phyloP scores from a whole-genome alignment of 495 filamentous ascomycete genomes.

The Corynascus novoguineensis region DNA sequence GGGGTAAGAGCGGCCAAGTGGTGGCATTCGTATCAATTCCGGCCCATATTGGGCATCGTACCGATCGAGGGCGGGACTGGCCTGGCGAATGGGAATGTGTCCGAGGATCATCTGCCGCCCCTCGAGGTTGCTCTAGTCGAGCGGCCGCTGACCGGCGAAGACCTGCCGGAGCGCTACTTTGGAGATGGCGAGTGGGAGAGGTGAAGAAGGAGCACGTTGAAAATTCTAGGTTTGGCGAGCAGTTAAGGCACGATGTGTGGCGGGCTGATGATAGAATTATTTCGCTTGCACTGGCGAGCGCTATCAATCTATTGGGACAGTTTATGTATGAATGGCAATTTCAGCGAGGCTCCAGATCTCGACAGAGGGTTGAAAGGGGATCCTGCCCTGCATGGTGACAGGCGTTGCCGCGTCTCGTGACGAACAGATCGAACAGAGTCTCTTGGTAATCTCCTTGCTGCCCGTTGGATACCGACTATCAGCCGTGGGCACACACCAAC shows the following conservation, averaged over 20 bases:
- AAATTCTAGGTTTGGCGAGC: neutral
- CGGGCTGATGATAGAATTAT: neutral
- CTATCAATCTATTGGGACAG: neutral
- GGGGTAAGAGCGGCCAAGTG: conserved; percentile 35
- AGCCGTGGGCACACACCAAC: no score
- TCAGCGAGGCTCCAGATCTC: neutral
- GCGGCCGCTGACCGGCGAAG: conserved; percentile 77
- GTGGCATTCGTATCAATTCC: conserved; percentile 87
- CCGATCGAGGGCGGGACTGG: conserved; percentile 47
- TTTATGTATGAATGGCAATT: conserved; percentile 4
- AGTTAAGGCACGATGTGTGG: neutral
- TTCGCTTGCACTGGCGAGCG: neutral
- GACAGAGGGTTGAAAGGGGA: neutral
- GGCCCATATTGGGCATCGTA: conserved; percentile 84
- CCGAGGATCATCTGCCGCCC: conserved; percentile 18
- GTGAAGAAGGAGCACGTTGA: neutral
- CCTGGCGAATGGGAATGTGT: conserved; percentile 19
- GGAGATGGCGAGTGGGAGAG: conserved; percentile 54
- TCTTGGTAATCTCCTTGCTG: no score
- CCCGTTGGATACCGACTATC: no score
- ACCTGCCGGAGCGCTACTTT: conserved; percentile 68
- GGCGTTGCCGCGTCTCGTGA: no score
- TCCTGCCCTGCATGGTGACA: neutral
- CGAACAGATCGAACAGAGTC: no score
- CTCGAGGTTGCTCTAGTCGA: conserved; percentile 85